Base-by-base conservation (phyloP, 2,329 filamentous ascomycete genomes). In the Zymoseptoria passerinii region DNA sequence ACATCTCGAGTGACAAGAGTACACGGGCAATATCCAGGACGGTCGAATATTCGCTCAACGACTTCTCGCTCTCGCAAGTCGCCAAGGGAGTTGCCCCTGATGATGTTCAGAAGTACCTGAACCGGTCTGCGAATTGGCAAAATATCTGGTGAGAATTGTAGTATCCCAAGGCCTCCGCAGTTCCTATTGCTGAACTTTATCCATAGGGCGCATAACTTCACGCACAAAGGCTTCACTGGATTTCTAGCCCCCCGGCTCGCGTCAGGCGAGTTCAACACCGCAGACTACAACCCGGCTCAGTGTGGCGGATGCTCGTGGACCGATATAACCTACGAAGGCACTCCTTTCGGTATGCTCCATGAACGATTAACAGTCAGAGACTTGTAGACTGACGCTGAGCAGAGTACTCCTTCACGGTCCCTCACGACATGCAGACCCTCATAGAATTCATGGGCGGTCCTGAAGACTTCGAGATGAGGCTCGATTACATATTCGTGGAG, bases 341-440 rank as follows among this genome's bases (percentile, higher is more conserved):
- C 73, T 5, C 71, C 74, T 3, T 76, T 75, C 23, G 58, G 58
- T 60, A 48, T 18, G 52, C 18, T n/a, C 40, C 1, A 20, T 9
- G 13, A 35, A 13, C 28, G 0, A 18, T 23, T 10, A 4, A 10
- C 16, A 10, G 16, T 1, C 27, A 50, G 16, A n/a, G 13, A 6
- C 19, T n/a, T 27, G 29, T 16, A 20, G 13, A 19, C 48, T n/a
- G 28, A 48, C 57, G 50, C 9, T 53, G 50, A 3, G 52, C 56
- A 53, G 74, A 77, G 54, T 78, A 78, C 59, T 74, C 72, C 1
- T 77, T 76, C 56, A 74, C 73, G 1, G 68, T 76, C 6, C 76
- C 75, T 1, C 74, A 76, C 56, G 75, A 78, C 50, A 68, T 77
- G 53, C 63, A 71, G 19, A 73, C 71, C 3, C 65, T 78, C 18